Conservation (phyloP, 768 basidiomycete genomes). For the Pholiota molesta region DNA sequence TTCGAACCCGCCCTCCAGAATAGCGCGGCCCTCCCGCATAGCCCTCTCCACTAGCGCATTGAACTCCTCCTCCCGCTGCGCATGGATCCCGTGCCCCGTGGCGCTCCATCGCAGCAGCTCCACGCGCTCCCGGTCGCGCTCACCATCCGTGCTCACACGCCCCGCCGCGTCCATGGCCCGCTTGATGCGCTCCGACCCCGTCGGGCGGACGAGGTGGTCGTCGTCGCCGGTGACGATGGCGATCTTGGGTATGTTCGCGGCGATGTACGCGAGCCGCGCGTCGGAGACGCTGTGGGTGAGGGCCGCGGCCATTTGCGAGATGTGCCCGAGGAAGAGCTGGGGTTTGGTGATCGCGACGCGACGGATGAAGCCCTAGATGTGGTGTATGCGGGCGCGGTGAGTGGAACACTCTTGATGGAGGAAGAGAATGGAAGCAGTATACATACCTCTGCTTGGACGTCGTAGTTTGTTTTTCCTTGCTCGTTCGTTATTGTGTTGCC, state of each 20-base stretch:
- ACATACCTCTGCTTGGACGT: constrained; percentile 59
- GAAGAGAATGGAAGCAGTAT: neutral
- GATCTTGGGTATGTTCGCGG: constrained; percentile 64
- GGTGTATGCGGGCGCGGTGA: neutral
- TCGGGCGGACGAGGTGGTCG: constrained; percentile 58
- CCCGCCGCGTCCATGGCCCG: constrained; percentile 61
- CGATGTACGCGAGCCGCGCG: constrained; percentile 50
- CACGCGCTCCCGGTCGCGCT: constrained; percentile 12
- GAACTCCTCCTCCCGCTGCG: constrained; percentile 52
- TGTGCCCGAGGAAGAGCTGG: constrained; percentile 59
- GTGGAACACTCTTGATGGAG: neutral
- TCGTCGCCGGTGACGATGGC: constrained; percentile 68
- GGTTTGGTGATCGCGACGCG: constrained; percentile 56
- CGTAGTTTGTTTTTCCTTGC: constrained; percentile 63
- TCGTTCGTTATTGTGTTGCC: constrained; percentile 21
- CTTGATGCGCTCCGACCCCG: constrained; percentile 56
- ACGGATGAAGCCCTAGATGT: constrained; percentile 43
- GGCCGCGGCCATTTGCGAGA: constrained; percentile 76
- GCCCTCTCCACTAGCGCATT: constrained; percentile 60
- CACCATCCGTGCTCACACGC: neutral
- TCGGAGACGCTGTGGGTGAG: constrained; percentile 63
- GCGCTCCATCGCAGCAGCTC: constrained; percentile 59
- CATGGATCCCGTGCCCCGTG: constrained; percentile 65
- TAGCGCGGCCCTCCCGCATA: constrained; percentile 51
- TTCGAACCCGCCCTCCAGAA: constrained; percentile 25